Conservation (phyloP, 2,329 filamentous ascomycete genomes). For the Calonectria hawksworthii region DNA sequence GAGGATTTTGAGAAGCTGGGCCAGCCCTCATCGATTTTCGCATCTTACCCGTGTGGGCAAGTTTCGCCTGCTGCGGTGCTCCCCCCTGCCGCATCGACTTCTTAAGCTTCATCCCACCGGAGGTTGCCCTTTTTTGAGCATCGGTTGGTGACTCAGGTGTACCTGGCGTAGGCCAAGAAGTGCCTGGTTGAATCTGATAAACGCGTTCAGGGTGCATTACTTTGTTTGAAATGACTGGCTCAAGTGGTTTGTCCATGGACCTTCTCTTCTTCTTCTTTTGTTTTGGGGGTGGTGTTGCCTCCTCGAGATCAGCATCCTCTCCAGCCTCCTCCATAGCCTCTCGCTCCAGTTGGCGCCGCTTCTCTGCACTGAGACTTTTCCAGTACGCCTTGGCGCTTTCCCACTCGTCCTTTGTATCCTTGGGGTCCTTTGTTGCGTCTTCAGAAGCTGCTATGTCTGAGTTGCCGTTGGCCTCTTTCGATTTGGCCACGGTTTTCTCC, state of each 20-base stretch:
- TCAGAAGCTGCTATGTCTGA: constrained; percentile 9
- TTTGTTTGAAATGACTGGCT: constrained; percentile 28
- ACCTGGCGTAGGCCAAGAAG: constrained; percentile 45
- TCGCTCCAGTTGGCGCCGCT: constrained; percentile 72
- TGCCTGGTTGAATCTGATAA: constrained; percentile 58
- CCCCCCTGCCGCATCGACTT: constrained; percentile 61
- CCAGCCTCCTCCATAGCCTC: constrained; percentile 69
- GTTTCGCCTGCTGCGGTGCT: constrained; percentile 21
- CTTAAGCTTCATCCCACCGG: constrained; percentile 53
- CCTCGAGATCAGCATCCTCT: constrained; percentile 57
- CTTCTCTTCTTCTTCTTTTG: constrained; percentile 54
- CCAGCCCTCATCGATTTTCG: constrained; percentile 51
- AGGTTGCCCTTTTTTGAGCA: constrained; percentile 5
- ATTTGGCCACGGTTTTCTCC: constrained; percentile 42
- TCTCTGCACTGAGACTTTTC: constrained; percentile 74
- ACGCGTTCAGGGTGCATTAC: constrained; percentile 40
- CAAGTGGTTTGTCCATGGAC: constrained; percentile 15
- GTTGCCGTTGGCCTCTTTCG: constrained; percentile 29
- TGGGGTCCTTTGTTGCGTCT: neutral
- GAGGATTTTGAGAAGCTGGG: constrained; percentile 17
- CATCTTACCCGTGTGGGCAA: constrained; percentile 43
- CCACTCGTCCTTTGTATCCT: constrained; percentile 67
- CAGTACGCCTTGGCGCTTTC: constrained; percentile 78
- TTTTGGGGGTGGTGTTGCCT: constrained; percentile 44
- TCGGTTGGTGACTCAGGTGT: constrained; percentile 23